phyloP scores from a whole-genome alignment of 2,329 filamentous ascomycete species.

The Stagonosporopsis vannaccii region DNA sequence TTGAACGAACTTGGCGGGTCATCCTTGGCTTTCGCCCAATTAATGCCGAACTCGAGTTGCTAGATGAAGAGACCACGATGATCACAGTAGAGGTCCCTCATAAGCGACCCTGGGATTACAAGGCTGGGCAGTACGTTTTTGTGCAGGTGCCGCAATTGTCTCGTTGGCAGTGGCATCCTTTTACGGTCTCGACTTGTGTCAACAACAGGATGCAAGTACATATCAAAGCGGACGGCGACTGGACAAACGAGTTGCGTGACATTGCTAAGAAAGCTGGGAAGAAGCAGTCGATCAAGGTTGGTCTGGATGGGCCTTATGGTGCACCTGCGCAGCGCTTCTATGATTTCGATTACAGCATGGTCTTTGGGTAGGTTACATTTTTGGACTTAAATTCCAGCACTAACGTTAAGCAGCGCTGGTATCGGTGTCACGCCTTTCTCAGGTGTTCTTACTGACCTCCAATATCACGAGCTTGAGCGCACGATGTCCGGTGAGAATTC shows the following conservation, averaged over 20 bases:
- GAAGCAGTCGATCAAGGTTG: slow-evolving; percentile 56
- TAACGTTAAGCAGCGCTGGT: slow-evolving; percentile 51
- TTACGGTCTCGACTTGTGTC: slow-evolving; percentile 64
- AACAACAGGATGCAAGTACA: slow-evolving; percentile 62
- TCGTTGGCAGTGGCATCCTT: slow-evolving; percentile 66
- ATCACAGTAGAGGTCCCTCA: slow-evolving; percentile 59
- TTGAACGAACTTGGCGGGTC: slow-evolving; percentile 58
- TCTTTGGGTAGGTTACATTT: slow-evolving; percentile 52
- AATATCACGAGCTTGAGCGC: slow-evolving; percentile 53
- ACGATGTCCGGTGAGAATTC: slow-evolving; percentile 25
- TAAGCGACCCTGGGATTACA: slow-evolving; percentile 60
- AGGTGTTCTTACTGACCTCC: slow-evolving; percentile 63
- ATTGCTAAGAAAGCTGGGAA: slow-evolving; percentile 49
- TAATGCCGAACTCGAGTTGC: slow-evolving; percentile 56
- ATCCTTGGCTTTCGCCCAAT: slow-evolving; percentile 58
- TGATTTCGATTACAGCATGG: slow-evolving; percentile 63
- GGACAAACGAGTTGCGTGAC: slow-evolving; percentile 58
- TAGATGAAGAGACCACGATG: slow-evolving; percentile 62
- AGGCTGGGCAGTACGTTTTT: slow-evolving; percentile 66
- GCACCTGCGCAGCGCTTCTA: slow-evolving; percentile 66
- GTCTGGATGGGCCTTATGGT: slow-evolving; percentile 65
- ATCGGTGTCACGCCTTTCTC: slow-evolving; percentile 67
- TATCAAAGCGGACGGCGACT: slow-evolving; percentile 66
- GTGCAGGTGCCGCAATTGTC: slow-evolving; percentile 63
- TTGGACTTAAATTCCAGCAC: neutral